phyloP scores from a whole-genome alignment of 805 yeast genomes.

The Nakazawaea wyomingensis region DNA sequence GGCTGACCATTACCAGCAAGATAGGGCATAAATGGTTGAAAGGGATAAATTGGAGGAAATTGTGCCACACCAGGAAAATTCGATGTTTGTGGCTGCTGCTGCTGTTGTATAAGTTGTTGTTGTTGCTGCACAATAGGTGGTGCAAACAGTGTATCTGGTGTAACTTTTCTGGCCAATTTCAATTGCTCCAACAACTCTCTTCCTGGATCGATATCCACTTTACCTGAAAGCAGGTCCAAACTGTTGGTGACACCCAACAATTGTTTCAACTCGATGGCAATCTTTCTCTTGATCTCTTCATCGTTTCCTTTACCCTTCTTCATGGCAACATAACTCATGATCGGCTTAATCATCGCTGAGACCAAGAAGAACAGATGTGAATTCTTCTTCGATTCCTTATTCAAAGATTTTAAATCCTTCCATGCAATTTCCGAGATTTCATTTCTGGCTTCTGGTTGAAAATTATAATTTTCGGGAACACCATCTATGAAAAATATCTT shows the following conservation, averaged over 20 bases:
- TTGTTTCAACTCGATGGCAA: constrained; percentile 59
- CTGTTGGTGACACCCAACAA: constrained; percentile 52
- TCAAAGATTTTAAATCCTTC: constrained; percentile 51
- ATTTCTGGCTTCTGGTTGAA: constrained; percentile 78
- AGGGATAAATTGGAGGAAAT: constrained; percentile 14
- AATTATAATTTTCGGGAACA: constrained; percentile 71
- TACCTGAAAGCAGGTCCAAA: constrained; percentile 17
- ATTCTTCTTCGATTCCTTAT: constrained; percentile 26
- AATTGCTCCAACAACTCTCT: constrained; percentile 68
- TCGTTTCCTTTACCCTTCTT: constrained; percentile 31
- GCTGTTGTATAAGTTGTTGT: too few relatives aligned
- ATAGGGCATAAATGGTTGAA: constrained; percentile 16
- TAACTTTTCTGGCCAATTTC: constrained; percentile 36
- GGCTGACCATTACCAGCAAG: constrained; percentile 8
- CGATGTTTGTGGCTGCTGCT: too few relatives aligned
- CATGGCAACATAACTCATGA: constrained; percentile 50
- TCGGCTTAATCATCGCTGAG: constrained; percentile 44
- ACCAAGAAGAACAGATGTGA: constrained; percentile 37
- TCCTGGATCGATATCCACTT: constrained; percentile 53
- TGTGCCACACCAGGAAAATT: too few relatives aligned
- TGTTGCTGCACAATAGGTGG: too few relatives aligned
- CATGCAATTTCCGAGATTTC: constrained; percentile 84
- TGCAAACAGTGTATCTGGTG: too few relatives aligned
- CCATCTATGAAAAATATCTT: constrained; percentile 73
- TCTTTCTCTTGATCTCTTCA: constrained; percentile 52